Conservation (phyloP, 768 basidiomycete genomes). For the Rhodotorula kratochvilovae region DNA sequence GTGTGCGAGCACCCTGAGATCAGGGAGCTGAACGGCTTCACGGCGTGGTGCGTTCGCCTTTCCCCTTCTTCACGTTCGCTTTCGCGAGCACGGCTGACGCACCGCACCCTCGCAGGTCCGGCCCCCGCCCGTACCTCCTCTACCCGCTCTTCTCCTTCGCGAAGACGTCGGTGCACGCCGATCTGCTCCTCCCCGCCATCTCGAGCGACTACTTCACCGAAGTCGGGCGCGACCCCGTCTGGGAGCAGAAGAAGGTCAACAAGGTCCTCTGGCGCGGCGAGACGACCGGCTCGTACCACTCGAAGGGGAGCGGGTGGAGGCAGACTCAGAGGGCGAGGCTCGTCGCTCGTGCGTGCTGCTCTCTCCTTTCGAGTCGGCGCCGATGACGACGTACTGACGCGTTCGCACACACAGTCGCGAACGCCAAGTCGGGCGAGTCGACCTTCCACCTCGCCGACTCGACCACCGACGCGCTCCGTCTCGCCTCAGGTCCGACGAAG, state of each 20-base stretch:
- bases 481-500: background rate
- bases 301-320: constrained; percentile 37
- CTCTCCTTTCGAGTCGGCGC: background rate
- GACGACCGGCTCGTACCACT: constrained; percentile 46
- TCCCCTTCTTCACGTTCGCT: background rate
- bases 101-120: constrained; percentile 13
- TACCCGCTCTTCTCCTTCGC: constrained; percentile 41
- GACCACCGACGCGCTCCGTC: constrained; percentile 15
- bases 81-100: too few species aligned
- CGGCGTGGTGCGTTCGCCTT: constrained; percentile 36
- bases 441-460: constrained; percentile 18
- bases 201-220: constrained; percentile 52
- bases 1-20: constrained; percentile 47
- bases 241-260: constrained; percentile 50
- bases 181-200: constrained; percentile 43
- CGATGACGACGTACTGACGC: background rate
- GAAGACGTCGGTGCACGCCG: constrained; percentile 38
- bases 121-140: constrained; percentile 39
- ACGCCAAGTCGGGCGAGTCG: background rate
- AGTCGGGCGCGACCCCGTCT: constrained; percentile 42
- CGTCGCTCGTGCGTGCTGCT: constrained; percentile 21
- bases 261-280: constrained; percentile 51
- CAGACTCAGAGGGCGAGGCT: constrained; percentile 41
- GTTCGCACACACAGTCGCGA: background rate
- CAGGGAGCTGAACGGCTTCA: constrained; percentile 43